Conservation (phyloP, 2,329 filamentous ascomycete genomes). For the Colletotrichum endophyticum region DNA sequence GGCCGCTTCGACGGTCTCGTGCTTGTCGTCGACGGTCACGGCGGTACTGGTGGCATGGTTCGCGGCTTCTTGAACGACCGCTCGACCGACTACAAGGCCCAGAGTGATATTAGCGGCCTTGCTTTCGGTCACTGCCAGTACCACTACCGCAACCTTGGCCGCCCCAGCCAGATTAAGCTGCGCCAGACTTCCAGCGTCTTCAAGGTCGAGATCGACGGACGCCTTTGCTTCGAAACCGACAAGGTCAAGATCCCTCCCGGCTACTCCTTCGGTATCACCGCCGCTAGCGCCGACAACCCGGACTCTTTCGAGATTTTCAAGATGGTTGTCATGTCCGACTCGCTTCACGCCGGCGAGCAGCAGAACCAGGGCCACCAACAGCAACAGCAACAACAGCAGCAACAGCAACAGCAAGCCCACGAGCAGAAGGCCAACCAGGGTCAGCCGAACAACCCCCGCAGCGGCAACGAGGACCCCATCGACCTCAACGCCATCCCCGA, state of each 20-base stretch:
- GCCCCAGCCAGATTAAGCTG: conserved; percentile 80
- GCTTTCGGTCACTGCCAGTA: conserved; percentile 95
- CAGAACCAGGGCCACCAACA: conserved; percentile 23
- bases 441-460: conserved; percentile 28
- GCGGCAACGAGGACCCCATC: conserved; percentile 34
- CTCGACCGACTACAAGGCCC: conserved; percentile 75
- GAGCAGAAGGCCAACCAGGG: conserved; percentile 27
- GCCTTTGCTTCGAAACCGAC: conserved; percentile 81
- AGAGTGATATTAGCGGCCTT: conserved; percentile 79
- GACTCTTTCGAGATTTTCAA: conserved; percentile 96
- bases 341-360: conserved; percentile 34
- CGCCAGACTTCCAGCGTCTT: conserved; percentile 68
- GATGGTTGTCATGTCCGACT: conserved; percentile 72
- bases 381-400: conserved; percentile 35
- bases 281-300: conserved; percentile 86
- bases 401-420: conserved; percentile 37
- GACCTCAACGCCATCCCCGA: conserved; percentile 50
- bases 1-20: conserved; percentile 89
- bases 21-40: conserved; percentile 84
- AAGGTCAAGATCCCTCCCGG: conserved; percentile 79
- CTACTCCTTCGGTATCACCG: conserved; percentile 87
- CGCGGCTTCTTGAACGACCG: conserved; percentile 96
- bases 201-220: conserved; percentile 80
- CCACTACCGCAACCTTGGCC: conserved; percentile 88
- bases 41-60: conserved; percentile 78